Conservation (phyloP, 768 basidiomycete species). For the Collybia sordida region DNA sequence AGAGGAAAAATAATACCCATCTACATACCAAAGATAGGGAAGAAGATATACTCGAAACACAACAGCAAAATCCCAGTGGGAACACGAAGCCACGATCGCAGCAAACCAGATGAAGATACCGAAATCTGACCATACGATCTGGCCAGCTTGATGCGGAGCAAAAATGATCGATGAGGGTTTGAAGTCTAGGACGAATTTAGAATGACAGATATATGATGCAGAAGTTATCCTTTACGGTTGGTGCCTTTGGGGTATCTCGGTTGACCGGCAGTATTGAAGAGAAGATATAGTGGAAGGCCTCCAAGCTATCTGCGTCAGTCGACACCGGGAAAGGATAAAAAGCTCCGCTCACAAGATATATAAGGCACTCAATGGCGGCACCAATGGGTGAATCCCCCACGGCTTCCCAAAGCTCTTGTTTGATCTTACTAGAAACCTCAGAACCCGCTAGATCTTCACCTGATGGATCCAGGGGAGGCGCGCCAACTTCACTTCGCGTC, state of each 20-base stretch:
- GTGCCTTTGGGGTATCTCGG: slow-evolving; percentile 60
- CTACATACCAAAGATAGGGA: slow-evolving; percentile 68
- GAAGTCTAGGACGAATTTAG: slow-evolving; percentile 44
- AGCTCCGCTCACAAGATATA: slow-evolving; percentile 44
- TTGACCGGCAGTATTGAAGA: slow-evolving; percentile 74
- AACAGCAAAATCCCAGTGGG: slow-evolving; percentile 54
- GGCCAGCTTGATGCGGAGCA: slow-evolving; percentile 58
- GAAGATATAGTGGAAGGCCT: slow-evolving; percentile 75
- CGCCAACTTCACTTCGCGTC: slow-evolving; percentile 59
- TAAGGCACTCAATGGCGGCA: slow-evolving; percentile 37
- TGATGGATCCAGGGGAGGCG: slow-evolving; percentile 53
- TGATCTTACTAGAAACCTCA: slow-evolving; percentile 50
- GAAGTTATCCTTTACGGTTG: slow-evolving; percentile 53
- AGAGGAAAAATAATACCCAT: neutral
- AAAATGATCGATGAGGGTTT: slow-evolving; percentile 68
- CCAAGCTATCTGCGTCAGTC: slow-evolving; percentile 35
- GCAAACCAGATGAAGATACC: slow-evolving; percentile 65
- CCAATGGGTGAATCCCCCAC: slow-evolving; percentile 76
- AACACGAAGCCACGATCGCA: slow-evolving; percentile 44
- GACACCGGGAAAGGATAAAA: neutral
- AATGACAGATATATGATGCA: neutral
- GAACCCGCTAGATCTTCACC: slow-evolving; percentile 55
- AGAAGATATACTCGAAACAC: slow-evolving; percentile 70
- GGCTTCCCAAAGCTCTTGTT: slow-evolving; percentile 64
- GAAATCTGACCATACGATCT: slow-evolving; percentile 72